Base-by-base conservation (phyloP, 106 monocot species). In the Dendrobium nobile region DNA sequence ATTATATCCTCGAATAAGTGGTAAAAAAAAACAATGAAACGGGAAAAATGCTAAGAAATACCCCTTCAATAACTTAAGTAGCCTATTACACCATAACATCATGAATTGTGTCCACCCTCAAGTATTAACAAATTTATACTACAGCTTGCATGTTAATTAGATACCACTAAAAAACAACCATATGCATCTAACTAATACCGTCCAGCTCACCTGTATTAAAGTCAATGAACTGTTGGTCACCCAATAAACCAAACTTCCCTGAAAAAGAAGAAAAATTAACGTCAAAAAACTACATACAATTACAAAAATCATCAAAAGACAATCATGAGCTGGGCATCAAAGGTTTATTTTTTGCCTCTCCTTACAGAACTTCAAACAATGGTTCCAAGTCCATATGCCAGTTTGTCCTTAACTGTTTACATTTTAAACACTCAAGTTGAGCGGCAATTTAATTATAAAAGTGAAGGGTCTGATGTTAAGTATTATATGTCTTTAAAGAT, bases 181-280 rank as follows among this genome's bases (percentile, higher is more conserved):
- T 61, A 70, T 70, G 31, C 9, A 70, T 70, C 13, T 70, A 70
- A 70, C 9, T 16, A 70, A 70, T 70, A 15, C 37, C 33, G 37
- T 33, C 15, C 70, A 74, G 41, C 76, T 82, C 78, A 99, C 99
- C 95, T 95, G 99, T 87, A 85, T 41, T 82, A 95, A 81, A 61
- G 91, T 93, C 33, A 99, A 85, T 20, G 90, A 90, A 84, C 91
- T 91, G 82, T 95, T 99, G 61, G 99, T 99, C 33, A 72, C 82
- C 99, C 99, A 99, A 75, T 95, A 99, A 47, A 99, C 88, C 61
- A 99, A 79, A 84, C 88, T 91, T 9, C 99, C 99, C 99, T 99
- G 88, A 73, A 84, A 87, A 84, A 82, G 43, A 82, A 85, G 78
- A 17, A 77, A 22, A 48, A 48, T 13, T 0, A 26, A 10, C 26